These are phyloP conservation scores for Cercophora sp. DNA, from an alignment of 495 filamentous ascomycete species.

Conservation along the genomic window DNA sequence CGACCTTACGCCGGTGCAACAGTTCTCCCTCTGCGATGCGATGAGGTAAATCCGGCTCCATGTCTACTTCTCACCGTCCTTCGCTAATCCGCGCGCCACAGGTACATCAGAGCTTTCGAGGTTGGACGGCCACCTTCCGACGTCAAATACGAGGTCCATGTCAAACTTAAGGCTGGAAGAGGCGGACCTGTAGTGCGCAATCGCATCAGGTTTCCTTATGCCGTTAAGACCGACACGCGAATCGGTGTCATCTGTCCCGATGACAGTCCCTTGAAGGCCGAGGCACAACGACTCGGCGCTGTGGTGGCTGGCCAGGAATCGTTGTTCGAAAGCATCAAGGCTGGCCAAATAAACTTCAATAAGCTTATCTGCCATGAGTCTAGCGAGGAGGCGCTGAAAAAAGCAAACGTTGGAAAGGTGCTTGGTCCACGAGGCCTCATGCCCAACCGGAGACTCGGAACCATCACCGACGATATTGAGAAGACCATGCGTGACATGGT, in stretches of 20 bases:
- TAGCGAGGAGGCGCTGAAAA: constrained; percentile 65
- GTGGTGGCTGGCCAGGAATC: constrained; percentile 77
- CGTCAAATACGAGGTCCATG: constrained; percentile 81
- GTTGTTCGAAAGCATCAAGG: constrained; percentile 75
- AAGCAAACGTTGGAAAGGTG: constrained; percentile 71
- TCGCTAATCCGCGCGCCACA: constrained; percentile 27
- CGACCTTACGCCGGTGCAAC: constrained; percentile 58
- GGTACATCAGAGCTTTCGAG: constrained; percentile 87
- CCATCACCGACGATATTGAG: constrained; percentile 75
- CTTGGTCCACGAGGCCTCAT: constrained; percentile 87
- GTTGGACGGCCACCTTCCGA: constrained; percentile 70
- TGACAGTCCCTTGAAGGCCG: constrained; percentile 60
- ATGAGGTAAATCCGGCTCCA: too few species aligned
- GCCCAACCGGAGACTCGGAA: constrained; percentile 83
- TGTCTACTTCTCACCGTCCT: too few species aligned
- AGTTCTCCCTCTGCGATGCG: constrained; percentile 82
- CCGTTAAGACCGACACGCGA: constrained; percentile 76
- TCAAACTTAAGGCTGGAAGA: constrained; percentile 73
- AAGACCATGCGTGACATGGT: constrained; percentile 68
- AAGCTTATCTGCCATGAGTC: constrained; percentile 81
- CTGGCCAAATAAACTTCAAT: constrained; percentile 76
- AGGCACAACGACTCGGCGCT: constrained; percentile 72
- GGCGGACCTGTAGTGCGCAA: constrained; percentile 83
- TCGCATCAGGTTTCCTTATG: constrained; percentile 82
- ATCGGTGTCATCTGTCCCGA: constrained; percentile 87